A percentile compares a stretch with the other conserved stretches of the same genome.
phyloP scores from a whole-genome alignment of 2,329 filamentous ascomycete genomes.

The Aspergillus japonicus region DNA sequence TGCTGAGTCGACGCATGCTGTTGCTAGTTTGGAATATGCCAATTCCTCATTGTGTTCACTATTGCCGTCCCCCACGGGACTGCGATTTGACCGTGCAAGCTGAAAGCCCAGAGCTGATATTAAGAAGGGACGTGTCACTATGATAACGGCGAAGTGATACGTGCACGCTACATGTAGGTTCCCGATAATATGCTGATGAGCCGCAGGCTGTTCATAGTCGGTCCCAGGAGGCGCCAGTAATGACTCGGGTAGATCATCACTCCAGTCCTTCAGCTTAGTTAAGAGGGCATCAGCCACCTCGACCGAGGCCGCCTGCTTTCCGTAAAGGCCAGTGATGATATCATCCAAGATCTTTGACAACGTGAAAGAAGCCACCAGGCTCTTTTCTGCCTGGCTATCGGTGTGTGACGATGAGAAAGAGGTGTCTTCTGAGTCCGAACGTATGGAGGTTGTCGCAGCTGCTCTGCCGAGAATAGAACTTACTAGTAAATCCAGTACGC shows the following conservation, averaged over 20 bases:
- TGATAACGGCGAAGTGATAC: constrained; percentile 60
- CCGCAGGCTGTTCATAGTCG: constrained; percentile 19
- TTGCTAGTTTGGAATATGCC: constrained; percentile 43
- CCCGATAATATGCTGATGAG: constrained; percentile 44
- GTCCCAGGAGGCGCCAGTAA: constrained; percentile 23
- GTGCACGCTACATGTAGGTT: constrained; percentile 57
- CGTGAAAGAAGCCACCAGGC: constrained; percentile 44
- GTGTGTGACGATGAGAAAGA: constrained; percentile 21
- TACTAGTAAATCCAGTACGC: constrained; percentile 49
- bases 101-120: constrained; percentile 50
- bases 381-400: constrained; percentile 26
- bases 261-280: constrained; percentile 48
- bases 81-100: constrained; percentile 26
- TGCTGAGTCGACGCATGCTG: constrained; percentile 57
- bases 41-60: constrained; percentile 27
- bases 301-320: constrained; percentile 35
- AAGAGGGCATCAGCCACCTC: constrained; percentile 43
- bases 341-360: constrained; percentile 48
- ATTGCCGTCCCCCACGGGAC: constrained; percentile 19
- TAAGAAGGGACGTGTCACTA: constrained; percentile 57
- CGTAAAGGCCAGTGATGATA: constrained; percentile 46
- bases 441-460: constrained; percentile 30
- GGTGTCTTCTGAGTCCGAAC: constrained; percentile 21
- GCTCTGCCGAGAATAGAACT: constrained; percentile 52
- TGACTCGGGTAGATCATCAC: constrained; percentile 43